Conservation (phyloP, 768 basidiomycete genomes). For the Scleroderma bovista region DNA sequence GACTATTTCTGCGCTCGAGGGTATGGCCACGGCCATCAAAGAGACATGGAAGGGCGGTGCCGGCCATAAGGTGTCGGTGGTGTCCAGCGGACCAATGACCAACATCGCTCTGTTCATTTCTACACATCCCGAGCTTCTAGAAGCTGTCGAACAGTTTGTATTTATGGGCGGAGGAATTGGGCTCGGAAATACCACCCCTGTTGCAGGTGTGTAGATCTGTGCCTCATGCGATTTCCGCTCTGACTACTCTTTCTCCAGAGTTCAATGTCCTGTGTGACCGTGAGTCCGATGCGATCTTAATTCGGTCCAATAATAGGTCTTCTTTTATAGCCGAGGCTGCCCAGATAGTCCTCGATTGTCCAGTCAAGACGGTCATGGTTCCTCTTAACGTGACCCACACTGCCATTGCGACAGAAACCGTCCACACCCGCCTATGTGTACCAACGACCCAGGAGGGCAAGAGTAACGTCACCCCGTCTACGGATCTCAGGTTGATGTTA, state of each 20-base stretch:
- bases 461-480: constrained; percentile 18
- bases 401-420: constrained; percentile 59
- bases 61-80: constrained; percentile 58
- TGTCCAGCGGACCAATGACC: constrained; percentile 83
- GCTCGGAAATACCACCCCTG: constrained; percentile 72
- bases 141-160: constrained; percentile 45
- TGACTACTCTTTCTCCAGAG: constrained; percentile 36
- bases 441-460: constrained; percentile 25
- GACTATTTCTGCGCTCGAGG: constrained; percentile 55
- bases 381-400: constrained; percentile 88
- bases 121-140: constrained; percentile 49
- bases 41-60: constrained; percentile 51
- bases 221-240: not conserved
- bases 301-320: not conserved
- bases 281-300: constrained; percentile 31
- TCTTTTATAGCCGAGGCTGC: constrained; percentile 62
- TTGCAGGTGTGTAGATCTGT: constrained; percentile 44
- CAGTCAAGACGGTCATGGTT: constrained; percentile 68
- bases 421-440: constrained; percentile 52
- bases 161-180: constrained; percentile 93
- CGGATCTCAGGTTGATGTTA: constrained; percentile 62
- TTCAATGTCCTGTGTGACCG: constrained; percentile 82
- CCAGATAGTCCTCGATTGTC: constrained; percentile 71
- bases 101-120: constrained; percentile 68
- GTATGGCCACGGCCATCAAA: constrained; percentile 54